phyloP scores from a whole-genome alignment of 2,329 filamentous ascomycete species.

The Trichophyton benhamiae region DNA sequence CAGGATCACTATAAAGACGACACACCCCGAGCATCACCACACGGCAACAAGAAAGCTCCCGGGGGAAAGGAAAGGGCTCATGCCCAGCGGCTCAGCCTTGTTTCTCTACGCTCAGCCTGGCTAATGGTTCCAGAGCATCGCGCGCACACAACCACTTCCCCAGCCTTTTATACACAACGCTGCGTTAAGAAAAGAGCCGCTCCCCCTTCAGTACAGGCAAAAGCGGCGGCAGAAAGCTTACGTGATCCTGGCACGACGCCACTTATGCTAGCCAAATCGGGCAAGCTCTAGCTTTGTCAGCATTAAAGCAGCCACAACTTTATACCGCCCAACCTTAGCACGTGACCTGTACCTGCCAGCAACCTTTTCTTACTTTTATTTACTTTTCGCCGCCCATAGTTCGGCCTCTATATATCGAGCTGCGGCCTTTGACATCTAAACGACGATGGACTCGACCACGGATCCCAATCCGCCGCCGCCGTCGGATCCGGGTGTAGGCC shows the following conservation, averaged over 20 bases:
- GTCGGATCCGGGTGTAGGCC: slow-evolving; percentile 16
- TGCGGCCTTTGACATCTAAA: neutral
- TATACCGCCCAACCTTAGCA: neutral
- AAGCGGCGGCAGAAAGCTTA: slow-evolving; percentile 4
- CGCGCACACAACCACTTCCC: slow-evolving; percentile 11
- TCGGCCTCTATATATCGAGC: neutral
- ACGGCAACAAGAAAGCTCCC: neutral
- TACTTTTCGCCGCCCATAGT: neutral
- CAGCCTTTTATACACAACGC: neutral
- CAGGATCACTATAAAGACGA: neutral
- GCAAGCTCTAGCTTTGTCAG: neutral
- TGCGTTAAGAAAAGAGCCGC: neutral
- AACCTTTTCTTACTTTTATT: neutral
- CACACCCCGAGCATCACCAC: neutral
- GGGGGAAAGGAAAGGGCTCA: neutral
- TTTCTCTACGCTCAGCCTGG: neutral
- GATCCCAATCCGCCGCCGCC: slow-evolving; percentile 20
- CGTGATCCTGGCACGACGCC: neutral
- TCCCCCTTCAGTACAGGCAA: neutral
- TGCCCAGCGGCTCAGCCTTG: neutral
- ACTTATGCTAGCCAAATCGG: slow-evolving; percentile 1
- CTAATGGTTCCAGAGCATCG: neutral
- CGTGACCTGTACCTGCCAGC: slow-evolving; percentile 1
- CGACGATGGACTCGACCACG: slow-evolving; percentile 23
- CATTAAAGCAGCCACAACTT: slow-evolving; percentile 1